These are phyloP conservation scores for Kwoniella sp. DNA, from an alignment of 768 basidiomycete species.

Conservation along the genomic window DNA sequence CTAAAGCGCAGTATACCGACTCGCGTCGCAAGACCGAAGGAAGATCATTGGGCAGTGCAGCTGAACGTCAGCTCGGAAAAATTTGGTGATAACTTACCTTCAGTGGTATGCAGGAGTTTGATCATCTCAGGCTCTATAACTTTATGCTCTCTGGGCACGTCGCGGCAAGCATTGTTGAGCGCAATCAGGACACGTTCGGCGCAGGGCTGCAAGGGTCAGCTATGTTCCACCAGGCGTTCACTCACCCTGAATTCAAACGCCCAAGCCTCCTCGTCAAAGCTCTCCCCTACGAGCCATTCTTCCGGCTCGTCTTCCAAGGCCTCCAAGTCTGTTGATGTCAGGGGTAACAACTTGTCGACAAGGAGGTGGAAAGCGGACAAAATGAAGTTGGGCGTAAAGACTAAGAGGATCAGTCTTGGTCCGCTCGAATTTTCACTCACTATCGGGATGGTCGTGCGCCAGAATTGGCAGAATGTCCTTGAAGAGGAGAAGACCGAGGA, in stretches of 20 bases:
- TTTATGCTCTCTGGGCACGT: conserved; percentile 37
- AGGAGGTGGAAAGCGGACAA: conserved; percentile 61
- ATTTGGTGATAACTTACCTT: conserved; percentile 26
- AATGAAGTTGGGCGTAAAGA: conserved; percentile 51
- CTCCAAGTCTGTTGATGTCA: conserved; percentile 78
- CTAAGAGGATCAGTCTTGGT: too few relatives aligned
- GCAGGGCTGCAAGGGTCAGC: conserved; percentile 66
- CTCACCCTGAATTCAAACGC: conserved; percentile 85
- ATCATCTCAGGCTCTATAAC: conserved; percentile 49
- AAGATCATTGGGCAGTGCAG: conserved; percentile 36
- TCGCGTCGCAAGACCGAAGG: conserved; percentile 44
- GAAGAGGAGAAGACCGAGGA: conserved; percentile 53
- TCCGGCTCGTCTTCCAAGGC: conserved; percentile 86
- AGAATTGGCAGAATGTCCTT: conserved; percentile 54
- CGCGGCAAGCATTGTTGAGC: conserved; percentile 48
- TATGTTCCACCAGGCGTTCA: neutral
- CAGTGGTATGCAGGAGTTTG: conserved; percentile 38
- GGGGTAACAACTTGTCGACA: conserved; percentile 79
- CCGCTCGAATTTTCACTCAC: conserved; percentile 32
- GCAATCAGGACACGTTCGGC: conserved; percentile 89
- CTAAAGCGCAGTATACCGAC: conserved; percentile 51
- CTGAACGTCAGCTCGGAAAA: conserved; percentile 26
- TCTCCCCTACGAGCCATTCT: conserved; percentile 89
- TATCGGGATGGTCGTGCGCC: conserved; percentile 43
- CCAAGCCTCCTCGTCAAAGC: conserved; percentile 88